A percentile compares a stretch with the other conserved stretches of the same genome.
These are phyloP conservation scores for Diaporthe sp. DNA, from an alignment of 2,329 filamentous ascomycete genomes.

Conservation along the genomic window DNA sequence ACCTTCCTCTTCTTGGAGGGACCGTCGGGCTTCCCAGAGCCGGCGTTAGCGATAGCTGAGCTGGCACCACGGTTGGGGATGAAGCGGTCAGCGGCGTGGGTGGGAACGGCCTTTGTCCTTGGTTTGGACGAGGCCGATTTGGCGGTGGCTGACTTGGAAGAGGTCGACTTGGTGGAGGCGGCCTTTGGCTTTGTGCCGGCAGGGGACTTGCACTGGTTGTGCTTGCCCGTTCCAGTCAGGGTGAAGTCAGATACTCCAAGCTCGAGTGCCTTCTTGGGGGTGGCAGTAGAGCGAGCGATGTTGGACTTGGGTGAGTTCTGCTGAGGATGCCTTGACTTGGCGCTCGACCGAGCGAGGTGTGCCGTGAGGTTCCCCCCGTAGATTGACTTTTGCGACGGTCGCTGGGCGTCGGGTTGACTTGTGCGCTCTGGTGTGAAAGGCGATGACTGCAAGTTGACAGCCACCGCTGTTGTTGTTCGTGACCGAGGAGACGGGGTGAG, in stretches of 20 bases:
- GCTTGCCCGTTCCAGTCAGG: slow-evolving; percentile 81
- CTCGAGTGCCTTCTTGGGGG: slow-evolving; percentile 85
- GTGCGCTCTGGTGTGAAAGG: slow-evolving; percentile 80
- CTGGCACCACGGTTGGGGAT: slow-evolving; percentile 94
- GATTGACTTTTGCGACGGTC: slow-evolving; percentile 74
- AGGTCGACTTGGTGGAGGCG: slow-evolving; percentile 52
- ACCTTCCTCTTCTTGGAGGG: slow-evolving; percentile 79
- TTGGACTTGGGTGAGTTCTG: slow-evolving; percentile 97
- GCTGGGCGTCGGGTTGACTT: slow-evolving; percentile 58
- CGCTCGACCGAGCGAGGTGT: slow-evolving; percentile 77
- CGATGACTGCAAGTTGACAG: slow-evolving; percentile 71
- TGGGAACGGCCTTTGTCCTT: slow-evolving; percentile 81
- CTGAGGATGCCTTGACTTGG: slow-evolving; percentile 77
- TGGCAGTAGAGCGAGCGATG: slow-evolving; percentile 78
- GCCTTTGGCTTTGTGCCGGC: slow-evolving; percentile 62
- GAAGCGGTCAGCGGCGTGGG: slow-evolving; percentile 89
- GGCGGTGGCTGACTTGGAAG: slow-evolving; percentile 50
- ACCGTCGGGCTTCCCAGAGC: slow-evolving; percentile 83
- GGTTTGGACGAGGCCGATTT: slow-evolving; percentile 57
- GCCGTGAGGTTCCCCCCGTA: slow-evolving; percentile 84
- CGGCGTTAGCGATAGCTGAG: slow-evolving; percentile 85
- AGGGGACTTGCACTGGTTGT: slow-evolving; percentile 69
- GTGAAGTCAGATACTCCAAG: slow-evolving; percentile 93
- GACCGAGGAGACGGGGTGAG: slow-evolving; percentile 89
- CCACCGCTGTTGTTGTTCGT: slow-evolving; percentile 56